A percentile compares a stretch with the other conserved stretches of the same genome.
Conservation (phyloP, 2,329 filamentous ascomycete species). For the Talaromyces albobiverticillius region DNA sequence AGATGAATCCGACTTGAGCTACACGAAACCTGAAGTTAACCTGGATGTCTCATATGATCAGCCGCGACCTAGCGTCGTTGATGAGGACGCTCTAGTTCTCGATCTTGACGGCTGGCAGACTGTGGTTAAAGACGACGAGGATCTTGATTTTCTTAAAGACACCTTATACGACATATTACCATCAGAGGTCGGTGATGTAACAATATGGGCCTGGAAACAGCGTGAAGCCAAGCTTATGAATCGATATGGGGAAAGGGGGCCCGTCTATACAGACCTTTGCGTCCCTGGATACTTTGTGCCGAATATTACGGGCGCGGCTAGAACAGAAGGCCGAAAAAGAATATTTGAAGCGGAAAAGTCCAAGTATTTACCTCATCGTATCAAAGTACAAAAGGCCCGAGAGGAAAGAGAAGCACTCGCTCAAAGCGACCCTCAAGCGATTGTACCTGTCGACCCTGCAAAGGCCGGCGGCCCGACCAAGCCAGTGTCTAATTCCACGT, state of each 20-base stretch:
- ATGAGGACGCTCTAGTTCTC: conserved; percentile 61
- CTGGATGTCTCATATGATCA: conserved; percentile 60
- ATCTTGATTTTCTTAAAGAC: conserved; percentile 56
- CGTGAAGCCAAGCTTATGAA: conserved; percentile 70
- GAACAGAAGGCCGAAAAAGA: conserved; percentile 91
- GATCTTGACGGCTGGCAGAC: conserved; percentile 71
- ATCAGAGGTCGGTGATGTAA: conserved; percentile 55
- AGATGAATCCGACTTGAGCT: not conserved
- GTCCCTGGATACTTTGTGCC: conserved; percentile 76
- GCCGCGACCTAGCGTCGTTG: conserved; percentile 63
- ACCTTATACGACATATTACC: conserved; percentile 47
- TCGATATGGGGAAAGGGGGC: conserved; percentile 53
- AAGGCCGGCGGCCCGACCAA: conserved; percentile 77
- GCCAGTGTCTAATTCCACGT: conserved; percentile 80
- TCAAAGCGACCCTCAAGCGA: conserved; percentile 61
- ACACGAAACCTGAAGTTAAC: conserved; percentile 49
- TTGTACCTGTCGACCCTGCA: conserved; percentile 67
- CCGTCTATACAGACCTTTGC: conserved; percentile 51
- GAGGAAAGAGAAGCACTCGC: conserved; percentile 81
- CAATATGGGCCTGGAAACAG: conserved; percentile 68
- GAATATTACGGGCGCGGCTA: conserved; percentile 78
- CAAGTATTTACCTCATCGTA: conserved; percentile 94
- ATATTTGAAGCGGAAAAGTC: conserved; percentile 97
- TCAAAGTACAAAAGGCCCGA: conserved; percentile 87
- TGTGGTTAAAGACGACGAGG: conserved; percentile 67